A percentile compares a stretch with the other conserved stretches of the same genome.
These are phyloP conservation scores for Xylaria nigripes DNA, from an alignment of 495 filamentous ascomycete genomes.

Conservation along the genomic window DNA sequence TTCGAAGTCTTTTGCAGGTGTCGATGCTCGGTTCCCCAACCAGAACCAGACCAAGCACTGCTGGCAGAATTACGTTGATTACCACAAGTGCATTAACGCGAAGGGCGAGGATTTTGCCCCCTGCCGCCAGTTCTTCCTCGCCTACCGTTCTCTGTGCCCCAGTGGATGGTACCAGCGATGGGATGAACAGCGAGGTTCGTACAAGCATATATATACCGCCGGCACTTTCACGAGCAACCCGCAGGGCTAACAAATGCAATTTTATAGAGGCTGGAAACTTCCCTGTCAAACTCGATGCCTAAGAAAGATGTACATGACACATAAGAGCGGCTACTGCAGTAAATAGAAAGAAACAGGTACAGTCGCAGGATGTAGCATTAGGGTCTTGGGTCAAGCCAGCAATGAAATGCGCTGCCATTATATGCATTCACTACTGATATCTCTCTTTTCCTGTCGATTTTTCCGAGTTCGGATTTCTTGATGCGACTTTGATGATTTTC, in stretches of 20 bases:
- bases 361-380: slow-evolving; percentile 21
- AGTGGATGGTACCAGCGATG: slow-evolving; percentile 90
- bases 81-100: slow-evolving; percentile 97
- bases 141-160: slow-evolving; percentile 95
- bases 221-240: background rate
- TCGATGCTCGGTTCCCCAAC: slow-evolving; percentile 98
- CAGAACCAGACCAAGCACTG: slow-evolving; percentile 88
- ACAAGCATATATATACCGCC: slow-evolving; percentile 1
- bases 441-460: background rate
- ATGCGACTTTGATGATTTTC: background rate
- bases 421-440: slow-evolving; percentile 5
- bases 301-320: slow-evolving; percentile 20
- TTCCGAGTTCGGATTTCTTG: background rate
- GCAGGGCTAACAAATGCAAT: slow-evolving; percentile 15
- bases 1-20: slow-evolving; percentile 51
- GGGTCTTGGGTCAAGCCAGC: slow-evolving; percentile 14
- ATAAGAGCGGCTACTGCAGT: slow-evolving; percentile 3
- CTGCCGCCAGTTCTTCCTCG: slow-evolving; percentile 96
- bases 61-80: slow-evolving; percentile 99
- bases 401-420: slow-evolving; percentile 9
- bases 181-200: slow-evolving; percentile 94
- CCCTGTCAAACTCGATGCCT: slow-evolving; percentile 58
- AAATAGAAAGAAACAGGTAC: background rate
- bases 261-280: slow-evolving; percentile 80
- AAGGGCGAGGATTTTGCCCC: slow-evolving; percentile 99